Evolutionary conservation across 371 early-diverging fungal species (phyloP), one percentile per base, ranked within the genome.

Genomic region (Batkoa obscura): DNA sequence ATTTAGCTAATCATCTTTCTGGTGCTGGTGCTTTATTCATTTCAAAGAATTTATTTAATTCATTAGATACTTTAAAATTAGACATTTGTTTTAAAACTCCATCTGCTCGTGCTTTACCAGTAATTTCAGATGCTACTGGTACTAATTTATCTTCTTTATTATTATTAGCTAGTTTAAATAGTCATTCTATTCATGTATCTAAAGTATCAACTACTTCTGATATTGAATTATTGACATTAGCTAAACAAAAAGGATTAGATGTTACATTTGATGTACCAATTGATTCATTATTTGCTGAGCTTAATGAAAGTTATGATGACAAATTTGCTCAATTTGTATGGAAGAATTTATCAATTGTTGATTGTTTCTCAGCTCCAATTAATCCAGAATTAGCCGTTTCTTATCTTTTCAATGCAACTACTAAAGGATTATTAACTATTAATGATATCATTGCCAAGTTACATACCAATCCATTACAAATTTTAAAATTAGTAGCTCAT

Each of bases 201-300:
- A 77, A 82, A 50, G 83, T 96, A 30, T 72, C 71, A 51, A 78
- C 72, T 59, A 68, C 71, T 51, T 86, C 81, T 33, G 94, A 93
- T 59, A 69, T 96, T 59, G 78, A 74, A 10, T 68, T 94, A 65
- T 84, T 96, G 50, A 68, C 72, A 13, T 73, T 92, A 67, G 78
- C 79, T 60, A 93, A 91, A 73, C 79, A 87, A 50, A 85, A 84
- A 65, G 90, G 86, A n/a, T 70, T 90, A 13, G 63, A 70, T 32
- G 88, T 92, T 33, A 90, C 92, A 13, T 96, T 91, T 70, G 97
- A 94, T 63, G 90, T 90, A 15, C 65, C 78, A 37, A 74, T 90
- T n/a, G 81, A 84, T 62, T 67, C 81, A 23, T 70, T 94, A 50
- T 91, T 91, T 73, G n/a, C n/a, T n/a, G 71, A 84, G 54, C 64